Conservation (phyloP, 164 flowering plant genomes). For the Chimonanthus praecox region DNA sequence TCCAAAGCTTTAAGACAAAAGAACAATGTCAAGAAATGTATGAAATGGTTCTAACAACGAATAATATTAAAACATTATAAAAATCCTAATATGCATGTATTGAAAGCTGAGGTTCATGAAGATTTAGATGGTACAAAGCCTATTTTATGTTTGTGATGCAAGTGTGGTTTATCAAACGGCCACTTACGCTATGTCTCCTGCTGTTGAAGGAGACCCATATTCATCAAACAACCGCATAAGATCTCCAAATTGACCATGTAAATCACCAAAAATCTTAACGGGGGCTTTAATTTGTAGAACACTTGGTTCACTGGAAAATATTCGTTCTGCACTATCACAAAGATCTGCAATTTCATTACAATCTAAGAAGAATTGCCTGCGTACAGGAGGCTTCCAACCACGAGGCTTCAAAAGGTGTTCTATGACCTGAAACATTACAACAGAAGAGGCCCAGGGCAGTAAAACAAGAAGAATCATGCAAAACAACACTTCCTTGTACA, state of each 20-base stretch:
- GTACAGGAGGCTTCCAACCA: constrained; percentile 99
- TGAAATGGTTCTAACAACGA: too few species aligned
- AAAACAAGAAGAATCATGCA: too few species aligned
- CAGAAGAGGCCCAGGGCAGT: too few species aligned
- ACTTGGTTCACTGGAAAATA: constrained; percentile 88
- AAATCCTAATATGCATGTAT: not conserved
- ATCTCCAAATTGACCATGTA: constrained; percentile 99
- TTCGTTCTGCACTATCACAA: constrained; percentile 90
- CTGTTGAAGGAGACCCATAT: constrained; percentile 98
- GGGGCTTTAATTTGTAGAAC: constrained; percentile 95
- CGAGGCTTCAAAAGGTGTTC: constrained; percentile 96
- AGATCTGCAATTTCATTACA: constrained; percentile 99
- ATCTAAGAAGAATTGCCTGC: constrained; percentile 92
- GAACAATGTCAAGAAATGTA: too few species aligned
- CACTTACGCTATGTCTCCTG: constrained; percentile 97
- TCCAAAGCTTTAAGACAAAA: not conserved
- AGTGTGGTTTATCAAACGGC: not conserved
- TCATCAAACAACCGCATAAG: constrained; percentile 99
- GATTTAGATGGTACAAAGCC: not conserved
- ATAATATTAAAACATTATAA: not conserved
- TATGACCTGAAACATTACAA: constrained; percentile 49
- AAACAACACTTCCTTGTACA: too few species aligned
- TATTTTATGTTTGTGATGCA: not conserved
- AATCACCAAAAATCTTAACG: constrained; percentile 96
- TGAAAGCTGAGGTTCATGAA: not conserved